Evolutionary conservation across 2,329 filamentous ascomycete genomes (phyloP), one percentile per base, ranked within the genome.

Genomic region (Lachnellula cervina): DNA sequence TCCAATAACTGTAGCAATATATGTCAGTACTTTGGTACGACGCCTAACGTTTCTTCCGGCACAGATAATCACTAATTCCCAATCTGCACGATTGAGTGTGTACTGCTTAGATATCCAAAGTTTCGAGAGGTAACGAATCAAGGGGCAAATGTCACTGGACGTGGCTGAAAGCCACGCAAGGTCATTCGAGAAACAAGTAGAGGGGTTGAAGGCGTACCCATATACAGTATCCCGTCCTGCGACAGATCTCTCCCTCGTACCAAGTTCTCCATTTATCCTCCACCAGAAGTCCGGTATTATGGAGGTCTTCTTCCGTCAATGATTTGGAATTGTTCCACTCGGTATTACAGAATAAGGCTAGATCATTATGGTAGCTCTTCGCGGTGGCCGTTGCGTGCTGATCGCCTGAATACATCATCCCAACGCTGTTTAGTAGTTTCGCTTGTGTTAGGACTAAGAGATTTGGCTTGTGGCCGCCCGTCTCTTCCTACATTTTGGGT

Each of bases 191-290:
- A 34, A 13, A 37, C 21, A 37, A 21, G 54, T 9, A 11, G 3
- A 16, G 37, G 37, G 16, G 14, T 17, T 16, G n/a, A 6, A 28
- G 49, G 52, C 68, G 51, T 72, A 74, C 73, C 73, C 74, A 77
- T 50, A 75, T 70, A 49, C 70, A 65, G 57, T 76, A 76, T 1
- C 71, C 73, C 19, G 71, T 72, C 38, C 75, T 68, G 54, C 71
- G 68, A 19, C 62, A 63, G 13, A 64, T 62, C 54, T 77, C 75
- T 52, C 67, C 59, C 52, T 71, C 64, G 42, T 70, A 61, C 74
- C 74, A 76, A 16, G 52, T 37, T 14, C 47, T 54, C 74, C 73
- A 76, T 9, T 59, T 56, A 35, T 42, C n/a, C n/a, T 19, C 50
- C n/a, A 40, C 37, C 21, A 19, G 2, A 19, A 17, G 5, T 5